A percentile compares a stretch with the other conserved stretches of the same genome.
Evolutionary conservation across 2,329 filamentous ascomycete species (phyloP).

Genomic region (Fusarium chaquense): DNA sequence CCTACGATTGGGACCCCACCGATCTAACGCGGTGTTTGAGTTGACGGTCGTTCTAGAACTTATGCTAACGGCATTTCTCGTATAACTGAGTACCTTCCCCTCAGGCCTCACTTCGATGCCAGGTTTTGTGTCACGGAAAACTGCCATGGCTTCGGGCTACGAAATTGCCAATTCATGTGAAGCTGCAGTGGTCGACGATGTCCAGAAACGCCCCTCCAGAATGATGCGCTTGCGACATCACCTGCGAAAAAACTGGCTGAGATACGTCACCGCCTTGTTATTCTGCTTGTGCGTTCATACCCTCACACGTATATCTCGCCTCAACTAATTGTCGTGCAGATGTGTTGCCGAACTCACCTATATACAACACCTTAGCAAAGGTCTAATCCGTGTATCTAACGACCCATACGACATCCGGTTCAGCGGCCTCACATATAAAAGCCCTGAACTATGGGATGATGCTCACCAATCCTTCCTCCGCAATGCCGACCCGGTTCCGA

Average conservation of each 20-base stretch:
- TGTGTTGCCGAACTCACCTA: constrained; percentile 10
- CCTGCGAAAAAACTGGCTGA: constrained; percentile 6
- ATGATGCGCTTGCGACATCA: background rate
- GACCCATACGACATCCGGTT: constrained; percentile 31
- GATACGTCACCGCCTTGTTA: background rate
- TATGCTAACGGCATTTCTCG: background rate
- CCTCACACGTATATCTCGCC: too few species aligned
- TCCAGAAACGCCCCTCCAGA: background rate
- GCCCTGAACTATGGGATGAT: constrained; percentile 27
- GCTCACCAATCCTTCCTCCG: constrained; percentile 20
- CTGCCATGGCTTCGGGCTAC: background rate
- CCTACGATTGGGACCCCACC: background rate
- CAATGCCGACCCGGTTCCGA: constrained; percentile 4
- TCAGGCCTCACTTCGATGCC: background rate
- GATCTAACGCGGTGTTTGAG: background rate
- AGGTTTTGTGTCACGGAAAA: background rate
- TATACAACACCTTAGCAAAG: background rate
- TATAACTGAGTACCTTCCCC: constrained; percentile 1
- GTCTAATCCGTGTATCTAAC: constrained; percentile 11
- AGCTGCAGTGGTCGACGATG: background rate
- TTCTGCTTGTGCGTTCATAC: background rate
- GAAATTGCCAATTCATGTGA: background rate
- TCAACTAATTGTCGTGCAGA: background rate
- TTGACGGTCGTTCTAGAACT: constrained; percentile 1
- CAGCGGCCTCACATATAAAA: constrained; percentile 3